Percentiles rank a stretch among this genome's conserved stretches.
phyloP scores from a whole-genome alignment of 2,329 filamentous ascomycete species.

The Colletotrichum sp. region DNA sequence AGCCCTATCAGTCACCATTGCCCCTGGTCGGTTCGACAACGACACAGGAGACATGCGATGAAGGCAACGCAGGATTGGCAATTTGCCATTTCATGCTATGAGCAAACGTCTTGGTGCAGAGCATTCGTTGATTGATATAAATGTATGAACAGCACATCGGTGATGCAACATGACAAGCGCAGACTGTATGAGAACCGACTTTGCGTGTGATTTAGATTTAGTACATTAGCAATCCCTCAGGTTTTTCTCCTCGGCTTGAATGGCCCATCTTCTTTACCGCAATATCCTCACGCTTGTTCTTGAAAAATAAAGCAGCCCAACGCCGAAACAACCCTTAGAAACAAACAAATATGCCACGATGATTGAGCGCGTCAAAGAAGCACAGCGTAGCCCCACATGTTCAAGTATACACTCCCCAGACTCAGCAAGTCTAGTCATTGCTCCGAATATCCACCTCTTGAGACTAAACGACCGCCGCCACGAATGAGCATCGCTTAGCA shows the following conservation, averaged over 20 bases:
- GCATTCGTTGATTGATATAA: background rate
- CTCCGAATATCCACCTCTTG: background rate
- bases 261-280: background rate
- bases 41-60: background rate
- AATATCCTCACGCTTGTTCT: background rate
- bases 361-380: background rate
- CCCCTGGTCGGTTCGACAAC: background rate
- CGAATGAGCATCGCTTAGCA: conserved; percentile 48
- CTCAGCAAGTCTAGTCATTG: background rate
- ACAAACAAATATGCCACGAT: background rate
- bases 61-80: background rate
- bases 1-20: conserved; percentile 1
- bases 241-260: background rate
- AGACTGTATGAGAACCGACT: background rate
- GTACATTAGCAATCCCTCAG: background rate
- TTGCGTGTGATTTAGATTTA: background rate
- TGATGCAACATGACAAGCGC: background rate
- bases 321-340: background rate
- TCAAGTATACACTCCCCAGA: background rate
- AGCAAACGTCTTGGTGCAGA: background rate
- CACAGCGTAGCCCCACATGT: background rate
- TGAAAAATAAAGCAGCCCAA: background rate
- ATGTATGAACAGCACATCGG: background rate
- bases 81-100: background rate
- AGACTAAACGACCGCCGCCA: background rate